Evolutionary conservation across 2,329 filamentous ascomycete species (phyloP).

Genomic region (Alternaria metachromatica): DNA sequence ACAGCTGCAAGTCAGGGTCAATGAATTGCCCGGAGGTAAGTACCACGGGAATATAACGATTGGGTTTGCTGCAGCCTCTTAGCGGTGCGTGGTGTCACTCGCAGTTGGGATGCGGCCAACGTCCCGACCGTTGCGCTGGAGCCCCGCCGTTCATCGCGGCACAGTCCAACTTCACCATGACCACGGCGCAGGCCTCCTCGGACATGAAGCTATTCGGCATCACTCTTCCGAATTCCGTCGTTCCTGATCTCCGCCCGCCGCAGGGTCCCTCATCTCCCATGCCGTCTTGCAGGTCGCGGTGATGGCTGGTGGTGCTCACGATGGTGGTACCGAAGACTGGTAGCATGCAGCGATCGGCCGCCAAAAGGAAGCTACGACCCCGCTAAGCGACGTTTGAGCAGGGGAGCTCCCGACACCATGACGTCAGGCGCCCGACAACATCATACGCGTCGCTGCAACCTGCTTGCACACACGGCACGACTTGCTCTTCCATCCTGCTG

Average conservation of each 20-base stretch:
- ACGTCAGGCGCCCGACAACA: constrained; percentile 9
- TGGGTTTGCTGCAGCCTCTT: constrained; percentile 3
- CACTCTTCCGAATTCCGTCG: not conserved
- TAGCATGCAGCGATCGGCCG: constrained; percentile 15
- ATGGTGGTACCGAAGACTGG: constrained; percentile 13
- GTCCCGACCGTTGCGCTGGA: constrained; percentile 15
- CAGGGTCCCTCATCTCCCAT: constrained; percentile 14
- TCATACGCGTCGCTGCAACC: constrained; percentile 12
- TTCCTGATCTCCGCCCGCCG: constrained; percentile 11
- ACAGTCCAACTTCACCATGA: not conserved
- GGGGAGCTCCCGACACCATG: constrained; percentile 10
- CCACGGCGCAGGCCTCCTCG: not conserved
- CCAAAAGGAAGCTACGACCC: constrained; percentile 14
- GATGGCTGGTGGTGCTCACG: constrained; percentile 2
- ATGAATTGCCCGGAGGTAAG: not conserved
- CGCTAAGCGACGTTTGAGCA: constrained; percentile 21
- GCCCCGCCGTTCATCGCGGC: constrained; percentile 8
- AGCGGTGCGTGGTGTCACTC: constrained; percentile 10
- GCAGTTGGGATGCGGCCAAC: constrained; percentile 10
- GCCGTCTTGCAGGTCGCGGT: not conserved
- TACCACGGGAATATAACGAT: constrained; percentile 1
- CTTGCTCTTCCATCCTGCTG: constrained; percentile 32
- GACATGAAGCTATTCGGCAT: constrained; percentile 3
- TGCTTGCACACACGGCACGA: constrained; percentile 18
- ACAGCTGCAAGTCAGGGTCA: not conserved